phyloP scores from a whole-genome alignment of 768 basidiomycete genomes.

The Tubosaeta sp. region DNA sequence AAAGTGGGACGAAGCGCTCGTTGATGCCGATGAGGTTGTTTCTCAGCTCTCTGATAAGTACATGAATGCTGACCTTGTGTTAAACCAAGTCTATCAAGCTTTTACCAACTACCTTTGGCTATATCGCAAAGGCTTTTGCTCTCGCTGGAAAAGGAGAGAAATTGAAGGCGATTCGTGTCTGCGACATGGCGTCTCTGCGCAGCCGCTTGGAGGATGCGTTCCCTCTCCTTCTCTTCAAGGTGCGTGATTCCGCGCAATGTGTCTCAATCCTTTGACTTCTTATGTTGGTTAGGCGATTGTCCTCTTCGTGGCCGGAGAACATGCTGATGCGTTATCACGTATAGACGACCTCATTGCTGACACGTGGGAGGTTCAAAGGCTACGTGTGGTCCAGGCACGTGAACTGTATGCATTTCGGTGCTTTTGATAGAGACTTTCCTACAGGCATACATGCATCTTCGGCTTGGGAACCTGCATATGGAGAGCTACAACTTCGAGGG shows the following conservation, averaged over 20 bases:
- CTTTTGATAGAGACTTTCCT: too few relatives aligned
- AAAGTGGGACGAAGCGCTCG: neutral
- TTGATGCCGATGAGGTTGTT: neutral
- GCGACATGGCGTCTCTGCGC: neutral
- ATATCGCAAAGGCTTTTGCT: neutral
- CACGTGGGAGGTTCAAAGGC: neutral
- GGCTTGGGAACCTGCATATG: neutral
- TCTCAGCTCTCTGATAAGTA: neutral
- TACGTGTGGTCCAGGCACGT: neutral
- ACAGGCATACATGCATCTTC: neutral
- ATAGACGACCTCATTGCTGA: neutral
- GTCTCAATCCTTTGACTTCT: neutral
- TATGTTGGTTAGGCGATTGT: conserved; percentile 1
- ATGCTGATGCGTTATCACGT: conserved; percentile 2
- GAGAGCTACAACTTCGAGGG: neutral
- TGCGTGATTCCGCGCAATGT: neutral
- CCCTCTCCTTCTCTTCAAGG: conserved; percentile 2
- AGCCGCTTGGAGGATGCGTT: neutral
- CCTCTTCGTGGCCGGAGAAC: conserved; percentile 3
- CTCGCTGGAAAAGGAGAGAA: neutral
- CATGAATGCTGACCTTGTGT: neutral
- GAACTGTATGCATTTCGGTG: neutral
- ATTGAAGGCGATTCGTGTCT: neutral
- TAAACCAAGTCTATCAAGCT: neutral
- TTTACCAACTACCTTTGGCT: neutral